These are phyloP conservation scores for Micractinium sp. DNA, from an alignment of 139 green algal species.

Conservation along the genomic window DNA sequence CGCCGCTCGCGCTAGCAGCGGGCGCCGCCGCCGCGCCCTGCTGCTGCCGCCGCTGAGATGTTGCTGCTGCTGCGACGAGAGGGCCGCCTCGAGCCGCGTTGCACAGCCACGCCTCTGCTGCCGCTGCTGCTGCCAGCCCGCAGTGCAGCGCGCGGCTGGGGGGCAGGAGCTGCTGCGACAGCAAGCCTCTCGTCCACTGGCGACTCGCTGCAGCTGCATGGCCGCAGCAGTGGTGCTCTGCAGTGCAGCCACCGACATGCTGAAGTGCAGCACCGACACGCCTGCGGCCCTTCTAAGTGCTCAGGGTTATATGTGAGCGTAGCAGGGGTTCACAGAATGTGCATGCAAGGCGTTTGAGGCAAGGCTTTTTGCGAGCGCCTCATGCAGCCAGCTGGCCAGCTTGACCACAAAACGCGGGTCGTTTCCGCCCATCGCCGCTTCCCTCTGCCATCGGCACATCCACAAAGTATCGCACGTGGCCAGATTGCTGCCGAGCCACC, in stretches of 20 bases:
- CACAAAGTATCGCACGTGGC: too few relatives aligned
- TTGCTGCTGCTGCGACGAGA: conserved; percentile 1
- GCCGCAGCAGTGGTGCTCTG: neutral
- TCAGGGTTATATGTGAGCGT: too few relatives aligned
- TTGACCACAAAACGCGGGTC: too few relatives aligned
- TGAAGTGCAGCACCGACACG: neutral
- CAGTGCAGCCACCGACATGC: neutral
- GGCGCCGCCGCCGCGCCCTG: neutral
- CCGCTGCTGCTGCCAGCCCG: neutral
- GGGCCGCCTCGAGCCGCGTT: neutral
- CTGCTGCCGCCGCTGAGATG: conserved; percentile 8
- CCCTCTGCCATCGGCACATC: too few relatives aligned
- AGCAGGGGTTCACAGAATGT: too few relatives aligned
- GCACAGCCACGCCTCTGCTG: neutral
- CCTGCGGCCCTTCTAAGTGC: neutral
- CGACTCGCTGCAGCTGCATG: neutral
- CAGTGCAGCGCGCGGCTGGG: neutral
- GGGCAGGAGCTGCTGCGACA: neutral
- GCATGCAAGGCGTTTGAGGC: too few relatives aligned
- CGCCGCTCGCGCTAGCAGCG: neutral
- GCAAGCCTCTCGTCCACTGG: neutral
- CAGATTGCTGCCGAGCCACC: too few relatives aligned
- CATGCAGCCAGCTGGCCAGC: too few relatives aligned
- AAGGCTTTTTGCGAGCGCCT: too few relatives aligned
- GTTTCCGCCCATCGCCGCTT: too few relatives aligned